Evolutionary conservation across 176 grass and related monocot species (phyloP), one percentile per base, ranked within the genome.

Genomic region (Juncus inflexus): DNA sequence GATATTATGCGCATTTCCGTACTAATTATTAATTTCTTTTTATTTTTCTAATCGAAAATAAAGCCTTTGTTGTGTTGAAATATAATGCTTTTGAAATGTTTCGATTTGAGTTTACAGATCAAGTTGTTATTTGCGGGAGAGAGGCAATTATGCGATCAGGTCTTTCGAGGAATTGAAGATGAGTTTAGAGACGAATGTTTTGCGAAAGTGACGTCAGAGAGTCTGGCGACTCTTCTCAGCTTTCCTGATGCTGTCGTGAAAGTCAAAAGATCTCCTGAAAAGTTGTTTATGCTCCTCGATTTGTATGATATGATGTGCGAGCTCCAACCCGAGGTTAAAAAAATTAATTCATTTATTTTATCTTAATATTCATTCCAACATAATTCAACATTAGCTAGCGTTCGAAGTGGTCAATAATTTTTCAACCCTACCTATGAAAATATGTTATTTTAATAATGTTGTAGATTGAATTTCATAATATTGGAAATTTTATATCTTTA

Each of bases 51-150:
- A 28, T 28, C 19, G 19, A 28, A 28, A 28, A 28, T 28, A 28
- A 28, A 28, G 19, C 19, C 19, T 28, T 28, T 28, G 19, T 28
- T 28, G 19, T 28, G 19, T 28, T 28, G 19, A 28, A 28, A 28
- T 28, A 28, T 1, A 28, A 28, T 28, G 19, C 19, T 28, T 28
- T 28, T 28, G 19, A 28, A 28, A 28, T 28, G 19, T 28, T 28
- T 28, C 19, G 19, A 28, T 28, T 28, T 28, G 19, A 28, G 19
- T 37, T 3, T 68, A 74, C 73, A 95, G 85, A 69, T 86, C 15
- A 89, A 83, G 42, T 50, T 95, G 50, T 65, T 95, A 51, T 95
- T 95, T 79, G 69, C 82, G 50, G 77, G 50, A 49, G 90, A 95
- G 56, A 76, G 77, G 1, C 12, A 78, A 70, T 64, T 95, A 49